Evolutionary conservation across 148 eudicot genomes (phyloP).

Genomic region (Suaeda aralocaspica): DNA sequence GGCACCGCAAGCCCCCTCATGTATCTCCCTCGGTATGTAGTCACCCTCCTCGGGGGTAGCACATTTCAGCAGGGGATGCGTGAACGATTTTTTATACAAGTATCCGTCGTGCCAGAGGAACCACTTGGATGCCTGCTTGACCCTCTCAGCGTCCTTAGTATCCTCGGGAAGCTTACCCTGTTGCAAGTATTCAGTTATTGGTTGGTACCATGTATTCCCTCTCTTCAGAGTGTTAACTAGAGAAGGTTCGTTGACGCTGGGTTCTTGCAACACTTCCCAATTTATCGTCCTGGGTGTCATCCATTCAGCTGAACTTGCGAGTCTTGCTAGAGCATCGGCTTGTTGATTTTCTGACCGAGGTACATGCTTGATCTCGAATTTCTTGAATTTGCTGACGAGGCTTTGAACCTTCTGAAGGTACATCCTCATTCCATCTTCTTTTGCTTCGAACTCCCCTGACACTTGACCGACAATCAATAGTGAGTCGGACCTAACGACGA

Average conservation of each 20-base stretch:
- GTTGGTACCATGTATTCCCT: not conserved
- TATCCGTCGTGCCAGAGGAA: not conserved
- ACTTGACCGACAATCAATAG: not conserved
- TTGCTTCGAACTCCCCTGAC: not conserved
- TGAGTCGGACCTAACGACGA: not conserved
- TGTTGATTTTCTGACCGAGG: not conserved
- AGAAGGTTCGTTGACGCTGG: not conserved
- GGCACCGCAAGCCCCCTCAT: not conserved
- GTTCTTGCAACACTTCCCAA: not conserved
- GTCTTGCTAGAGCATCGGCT: not conserved
- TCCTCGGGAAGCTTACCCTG: not conserved
- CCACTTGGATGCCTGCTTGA: not conserved
- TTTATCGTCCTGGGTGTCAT: not conserved
- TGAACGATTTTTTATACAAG: not conserved
- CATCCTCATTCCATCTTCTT: not conserved
- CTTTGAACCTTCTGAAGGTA: not conserved
- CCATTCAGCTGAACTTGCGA: not conserved
- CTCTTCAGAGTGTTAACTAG: not conserved
- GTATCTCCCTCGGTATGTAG: not conserved
- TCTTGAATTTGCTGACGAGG: not conserved
- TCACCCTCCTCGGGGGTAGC: not conserved
- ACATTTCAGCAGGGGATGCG: not conserved
- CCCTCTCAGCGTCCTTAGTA: not conserved
- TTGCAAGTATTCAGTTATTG: not conserved
- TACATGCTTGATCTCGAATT: not conserved